Evolutionary conservation across 2,329 filamentous ascomycete species (phyloP).

Genomic region (Clarireedia hainanense): DNA sequence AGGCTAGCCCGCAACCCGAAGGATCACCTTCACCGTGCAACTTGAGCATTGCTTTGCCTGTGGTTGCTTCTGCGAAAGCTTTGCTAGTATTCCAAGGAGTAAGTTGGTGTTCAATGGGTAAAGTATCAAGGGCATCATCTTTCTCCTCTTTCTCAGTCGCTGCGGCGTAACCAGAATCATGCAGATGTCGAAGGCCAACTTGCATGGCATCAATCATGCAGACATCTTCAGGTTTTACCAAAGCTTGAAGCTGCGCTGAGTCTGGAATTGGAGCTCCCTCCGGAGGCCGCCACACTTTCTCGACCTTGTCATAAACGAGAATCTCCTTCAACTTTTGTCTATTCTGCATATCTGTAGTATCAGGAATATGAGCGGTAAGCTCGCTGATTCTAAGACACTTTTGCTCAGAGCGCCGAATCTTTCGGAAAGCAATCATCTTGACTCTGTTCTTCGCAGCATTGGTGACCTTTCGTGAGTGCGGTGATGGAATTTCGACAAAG

Average conservation of each 20-base stretch:
- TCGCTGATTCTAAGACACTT: conserved; percentile 67
- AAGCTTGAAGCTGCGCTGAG: conserved; percentile 68
- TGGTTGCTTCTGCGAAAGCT: conserved; percentile 88
- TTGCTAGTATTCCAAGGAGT: conserved; percentile 96
- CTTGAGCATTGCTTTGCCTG: conserved; percentile 93
- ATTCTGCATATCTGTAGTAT: conserved; percentile 91
- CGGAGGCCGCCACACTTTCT: conserved; percentile 73
- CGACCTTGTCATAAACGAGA: conserved; percentile 79
- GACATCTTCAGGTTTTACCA: conserved; percentile 94
- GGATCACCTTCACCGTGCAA: conserved; percentile 93
- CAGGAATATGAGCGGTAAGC: conserved; percentile 85
- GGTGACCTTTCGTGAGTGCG: conserved; percentile 89
- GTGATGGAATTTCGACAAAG: conserved; percentile 83
- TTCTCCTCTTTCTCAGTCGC: conserved; percentile 54
- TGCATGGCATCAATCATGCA: conserved; percentile 96
- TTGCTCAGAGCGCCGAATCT: conserved; percentile 69
- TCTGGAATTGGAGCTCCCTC: conserved; percentile 70
- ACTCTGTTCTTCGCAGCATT: conserved; percentile 95
- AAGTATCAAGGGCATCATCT: conserved; percentile 36
- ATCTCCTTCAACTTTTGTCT: conserved; percentile 97
- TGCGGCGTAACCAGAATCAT: conserved; percentile 80
- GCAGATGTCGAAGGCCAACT: conserved; percentile 81
- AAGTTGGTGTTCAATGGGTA: conserved; percentile 78
- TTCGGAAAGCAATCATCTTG: conserved; percentile 89
- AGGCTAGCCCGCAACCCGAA: conserved; percentile 84